Percentiles rank a stretch among this genome's conserved stretches.
Conservation (phyloP, 1,284 basidiomycete species). For the Cystobasidium slooffiae region DNA sequence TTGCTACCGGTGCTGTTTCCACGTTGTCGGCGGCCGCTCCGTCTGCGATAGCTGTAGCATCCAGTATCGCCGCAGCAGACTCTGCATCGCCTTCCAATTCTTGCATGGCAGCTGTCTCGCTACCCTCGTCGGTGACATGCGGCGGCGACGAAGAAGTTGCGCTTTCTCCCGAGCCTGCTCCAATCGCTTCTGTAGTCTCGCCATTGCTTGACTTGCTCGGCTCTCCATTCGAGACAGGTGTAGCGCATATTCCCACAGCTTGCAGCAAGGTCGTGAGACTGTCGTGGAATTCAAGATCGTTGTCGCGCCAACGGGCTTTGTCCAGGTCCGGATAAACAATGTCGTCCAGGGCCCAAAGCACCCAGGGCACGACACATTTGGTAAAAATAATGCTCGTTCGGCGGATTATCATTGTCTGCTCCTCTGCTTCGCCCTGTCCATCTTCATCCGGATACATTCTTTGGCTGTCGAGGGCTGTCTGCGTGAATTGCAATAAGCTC, state of each 20-base stretch:
- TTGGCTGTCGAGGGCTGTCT: constrained; percentile 21
- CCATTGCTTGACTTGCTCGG: no score
- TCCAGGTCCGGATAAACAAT: constrained; percentile 49
- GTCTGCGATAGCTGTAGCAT: no score
- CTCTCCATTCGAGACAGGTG: background rate
- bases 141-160: no score
- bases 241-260: background rate
- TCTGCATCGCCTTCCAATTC: no score
- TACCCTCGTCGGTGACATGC: no score
- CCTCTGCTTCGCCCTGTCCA: background rate
- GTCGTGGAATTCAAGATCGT: background rate
- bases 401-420: constrained; percentile 40
- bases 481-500: constrained; percentile 47
- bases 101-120: no score
- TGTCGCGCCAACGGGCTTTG: constrained; percentile 1
- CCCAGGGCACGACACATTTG: constrained; percentile 51
- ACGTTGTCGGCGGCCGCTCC: no score
- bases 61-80: no score
- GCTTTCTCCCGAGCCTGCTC: no score
- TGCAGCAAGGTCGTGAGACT: background rate
- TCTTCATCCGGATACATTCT: constrained; percentile 8
- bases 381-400: constrained; percentile 35
- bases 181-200: no score
- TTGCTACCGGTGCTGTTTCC: no score
- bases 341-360: constrained; percentile 42